Evolutionary conservation across 192 early-diverging fungal genomes (phyloP).

Genomic region (Podila horticola): DNA sequence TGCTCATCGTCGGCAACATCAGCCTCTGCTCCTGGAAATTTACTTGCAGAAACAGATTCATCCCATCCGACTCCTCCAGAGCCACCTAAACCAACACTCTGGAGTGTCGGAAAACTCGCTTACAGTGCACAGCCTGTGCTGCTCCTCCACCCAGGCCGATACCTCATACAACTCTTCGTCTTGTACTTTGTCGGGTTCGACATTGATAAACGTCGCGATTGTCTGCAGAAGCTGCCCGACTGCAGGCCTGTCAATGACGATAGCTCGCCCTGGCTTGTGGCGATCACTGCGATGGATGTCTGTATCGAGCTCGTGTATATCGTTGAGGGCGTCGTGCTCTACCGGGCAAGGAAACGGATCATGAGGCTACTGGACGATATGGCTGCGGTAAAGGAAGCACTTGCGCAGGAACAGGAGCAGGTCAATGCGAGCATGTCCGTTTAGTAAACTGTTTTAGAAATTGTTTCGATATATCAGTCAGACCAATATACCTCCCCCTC

Average conservation of each 20-base stretch:
- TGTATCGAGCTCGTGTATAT: neutral
- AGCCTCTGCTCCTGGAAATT: neutral
- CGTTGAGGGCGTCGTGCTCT: neutral
- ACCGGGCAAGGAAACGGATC: neutral
- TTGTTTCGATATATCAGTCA: no score
- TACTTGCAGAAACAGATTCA: neutral
- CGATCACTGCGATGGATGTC: neutral
- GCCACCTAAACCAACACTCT: neutral
- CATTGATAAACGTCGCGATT: neutral
- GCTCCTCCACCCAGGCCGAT: neutral
- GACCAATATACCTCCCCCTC: neutral
- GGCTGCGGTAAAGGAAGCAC: no score
- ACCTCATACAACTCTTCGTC: neutral
- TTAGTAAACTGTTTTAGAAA: no score
- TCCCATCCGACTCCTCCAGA: neutral
- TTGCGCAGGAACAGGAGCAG: no score
- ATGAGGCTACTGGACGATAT: neutral
- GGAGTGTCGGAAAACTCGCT: neutral
- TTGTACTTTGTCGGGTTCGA: neutral
- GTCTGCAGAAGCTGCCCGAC: neutral
- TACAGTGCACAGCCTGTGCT: neutral
- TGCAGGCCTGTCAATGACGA: neutral
- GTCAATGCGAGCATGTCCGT: no score
- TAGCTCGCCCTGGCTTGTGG: neutral
- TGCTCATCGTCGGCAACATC: neutral